Percentiles rank a stretch among this genome's conserved stretches.
phyloP scores from a whole-genome alignment of 208 protist species.

The Acanthamoeba triangularis region DNA sequence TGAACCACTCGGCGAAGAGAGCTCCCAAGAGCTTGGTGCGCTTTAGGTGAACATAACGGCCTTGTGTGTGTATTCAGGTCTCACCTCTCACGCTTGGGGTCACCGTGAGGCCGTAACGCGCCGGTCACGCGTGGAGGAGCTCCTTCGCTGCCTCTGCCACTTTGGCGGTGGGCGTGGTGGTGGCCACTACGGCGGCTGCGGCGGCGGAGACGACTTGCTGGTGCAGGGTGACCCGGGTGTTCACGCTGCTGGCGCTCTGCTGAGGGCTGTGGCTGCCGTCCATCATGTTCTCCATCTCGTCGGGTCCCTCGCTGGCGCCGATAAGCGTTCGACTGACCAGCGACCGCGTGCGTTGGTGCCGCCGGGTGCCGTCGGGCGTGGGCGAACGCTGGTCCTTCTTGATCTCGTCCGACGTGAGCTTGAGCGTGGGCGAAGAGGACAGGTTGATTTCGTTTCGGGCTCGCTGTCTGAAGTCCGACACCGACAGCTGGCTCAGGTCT shows the following conservation, averaged over 20 bases:
- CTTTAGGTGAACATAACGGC: too few relatives aligned
- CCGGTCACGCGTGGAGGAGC: neutral
- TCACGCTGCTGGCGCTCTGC: neutral
- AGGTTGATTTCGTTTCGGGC: conserved; percentile 46
- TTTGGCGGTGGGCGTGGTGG: neutral
- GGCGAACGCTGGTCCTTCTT: conserved; percentile 5
- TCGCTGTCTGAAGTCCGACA: conserved; percentile 41
- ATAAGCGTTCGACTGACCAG: conserved; percentile 8
- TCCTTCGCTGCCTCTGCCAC: neutral
- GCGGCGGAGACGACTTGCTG: neutral
- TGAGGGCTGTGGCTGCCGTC: neutral
- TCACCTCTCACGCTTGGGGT: too few relatives aligned
- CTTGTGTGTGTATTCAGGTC: too few relatives aligned
- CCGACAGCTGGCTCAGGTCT: conserved; percentile 11
- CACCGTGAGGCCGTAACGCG: too few relatives aligned
- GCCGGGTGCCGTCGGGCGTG: neutral
- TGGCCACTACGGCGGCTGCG: neutral
- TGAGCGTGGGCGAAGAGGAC: conserved; percentile 22
- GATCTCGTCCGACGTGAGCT: conserved; percentile 54
- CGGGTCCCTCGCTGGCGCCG: conserved; percentile 7
- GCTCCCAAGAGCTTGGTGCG: too few relatives aligned
- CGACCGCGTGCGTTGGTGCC: conserved; percentile 13
- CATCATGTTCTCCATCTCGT: conserved; percentile 57
- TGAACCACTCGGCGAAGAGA: too few relatives aligned
- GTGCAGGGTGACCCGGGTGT: neutral